These are phyloP conservation scores for Globisporangium yorkense DNA, from an alignment of 352 stramenopile species.

Conservation along the genomic window DNA sequence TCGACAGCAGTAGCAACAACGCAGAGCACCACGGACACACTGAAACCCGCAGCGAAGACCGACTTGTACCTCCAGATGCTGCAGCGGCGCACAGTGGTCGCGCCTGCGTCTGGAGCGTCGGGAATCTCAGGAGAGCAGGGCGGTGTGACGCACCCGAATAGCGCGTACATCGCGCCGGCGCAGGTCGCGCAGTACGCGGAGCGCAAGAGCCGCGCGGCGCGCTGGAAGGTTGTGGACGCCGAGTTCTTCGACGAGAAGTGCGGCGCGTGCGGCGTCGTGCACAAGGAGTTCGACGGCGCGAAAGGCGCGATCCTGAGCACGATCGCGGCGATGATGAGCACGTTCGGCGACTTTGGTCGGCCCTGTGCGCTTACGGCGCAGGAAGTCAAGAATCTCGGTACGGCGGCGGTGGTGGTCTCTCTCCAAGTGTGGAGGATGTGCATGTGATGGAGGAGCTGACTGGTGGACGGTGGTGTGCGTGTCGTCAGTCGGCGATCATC, in stretches of 20 bases:
- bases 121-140: background rate
- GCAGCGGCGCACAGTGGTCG: conserved; percentile 52
- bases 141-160: conserved; percentile 41
- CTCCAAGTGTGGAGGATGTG: conserved; percentile 1
- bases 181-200: conserved; percentile 48
- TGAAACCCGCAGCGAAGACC: conserved; percentile 22
- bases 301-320: conserved; percentile 45
- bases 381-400: conserved; percentile 48
- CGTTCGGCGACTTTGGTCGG: conserved; percentile 59
- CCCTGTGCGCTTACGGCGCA: conserved; percentile 57
- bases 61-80: conserved; percentile 82
- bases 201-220: conserved; percentile 33
- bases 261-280: conserved; percentile 40
- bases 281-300: conserved; percentile 35
- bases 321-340: conserved; percentile 81
- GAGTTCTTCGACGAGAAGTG: conserved; percentile 69
- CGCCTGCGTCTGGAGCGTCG: conserved; percentile 6
- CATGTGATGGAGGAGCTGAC: background rate
- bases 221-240: conserved; percentile 65
- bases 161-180: conserved; percentile 47
- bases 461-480: background rate
- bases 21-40: conserved; percentile 1
- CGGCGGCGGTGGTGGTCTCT: conserved; percentile 7
- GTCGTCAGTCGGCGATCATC: conserved; percentile 47
- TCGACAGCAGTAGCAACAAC: conserved; percentile 6